Conservation (phyloP, 169 alveolate genomes). For the Cryptosporidium canis region DNA sequence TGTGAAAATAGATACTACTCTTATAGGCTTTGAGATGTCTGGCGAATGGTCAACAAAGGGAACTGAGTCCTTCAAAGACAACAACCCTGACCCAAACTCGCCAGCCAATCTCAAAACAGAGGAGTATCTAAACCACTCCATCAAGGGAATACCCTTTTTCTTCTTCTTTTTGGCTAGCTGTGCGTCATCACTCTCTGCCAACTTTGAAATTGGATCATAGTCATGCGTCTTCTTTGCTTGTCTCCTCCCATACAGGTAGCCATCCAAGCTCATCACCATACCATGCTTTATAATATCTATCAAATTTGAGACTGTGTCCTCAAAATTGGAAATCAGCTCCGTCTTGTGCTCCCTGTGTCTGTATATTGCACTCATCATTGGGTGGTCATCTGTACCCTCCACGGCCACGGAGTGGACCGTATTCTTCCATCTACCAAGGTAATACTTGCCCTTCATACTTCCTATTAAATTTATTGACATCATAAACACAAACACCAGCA, state of each 20-base stretch:
- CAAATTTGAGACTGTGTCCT: slow-evolving; percentile 9
- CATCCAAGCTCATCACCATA: slow-evolving; percentile 41
- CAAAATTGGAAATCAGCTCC: slow-evolving; percentile 33
- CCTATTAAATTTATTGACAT: slow-evolving; percentile 42
- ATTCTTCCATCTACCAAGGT: slow-evolving; percentile 51
- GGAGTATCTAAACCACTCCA: slow-evolving; percentile 71
- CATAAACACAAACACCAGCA: slow-evolving; percentile 25
- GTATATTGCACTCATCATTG: slow-evolving; percentile 64
- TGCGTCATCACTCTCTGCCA: slow-evolving; percentile 54
- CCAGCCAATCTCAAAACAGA: slow-evolving; percentile 50
- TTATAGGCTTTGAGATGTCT: slow-evolving; percentile 42
- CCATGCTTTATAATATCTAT: slow-evolving; percentile 27
- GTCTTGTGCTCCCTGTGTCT: slow-evolving; percentile 20
- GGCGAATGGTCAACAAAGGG: slow-evolving; percentile 68
- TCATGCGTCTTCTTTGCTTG: not conserved
- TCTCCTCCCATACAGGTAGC: slow-evolving; percentile 61
- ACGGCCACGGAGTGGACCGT: slow-evolving; percentile 38
- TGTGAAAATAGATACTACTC: slow-evolving; percentile 22
- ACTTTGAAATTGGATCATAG: slow-evolving; percentile 62
- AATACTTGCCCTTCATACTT: slow-evolving; percentile 37
- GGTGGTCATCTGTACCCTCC: slow-evolving; percentile 54
- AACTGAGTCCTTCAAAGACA: slow-evolving; percentile 11
- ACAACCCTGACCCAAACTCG: slow-evolving; percentile 60
- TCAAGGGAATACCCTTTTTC: slow-evolving; percentile 25
- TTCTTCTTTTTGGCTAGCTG: slow-evolving; percentile 49